Evolutionary conservation across 1,284 basidiomycete species (phyloP), one percentile per base, ranked within the genome.

Genomic region (Ustilago esculenta): DNA sequence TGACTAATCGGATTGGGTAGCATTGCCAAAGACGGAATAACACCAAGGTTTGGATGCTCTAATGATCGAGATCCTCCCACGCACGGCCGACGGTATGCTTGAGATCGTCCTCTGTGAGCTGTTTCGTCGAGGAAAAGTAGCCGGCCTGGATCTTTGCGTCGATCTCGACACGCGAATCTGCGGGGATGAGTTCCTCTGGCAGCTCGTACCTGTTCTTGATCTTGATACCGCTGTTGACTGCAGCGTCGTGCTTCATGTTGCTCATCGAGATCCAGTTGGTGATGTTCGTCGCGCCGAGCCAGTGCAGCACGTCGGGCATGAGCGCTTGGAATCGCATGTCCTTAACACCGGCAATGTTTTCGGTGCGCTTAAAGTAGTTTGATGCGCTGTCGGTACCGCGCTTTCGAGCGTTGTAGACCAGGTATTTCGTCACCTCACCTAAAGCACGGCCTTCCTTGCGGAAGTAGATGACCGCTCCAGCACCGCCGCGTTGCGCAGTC

Each of bases 381-480:
- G 92, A 89, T 0, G 95, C 94, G 1, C 88, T 88, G 84, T 98
- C 94, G 5, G 92, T 92, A 2, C 91, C 92, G 34, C 94, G 89
- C 84, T 98, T 98, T 64, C 95, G 90, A 11, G 94, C 87, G 84
- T 97, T 97, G 84, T 97, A 97, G 92, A 92, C 80, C 11, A 73
- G 57, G 40, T 77, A 77, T 52, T 73, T 79, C 42, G 57, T 72
- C n/a, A 76, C 92, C 83, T 97, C 94, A 8, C 94, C 93, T 1
- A 97, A 86, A 0, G 93, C 93, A 48, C 93, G 87, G 7, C 92
- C 92, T 82, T 94, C 93, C 82, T 96, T 95, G 66, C 92, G 87
- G 87, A 96, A 95, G 83, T 98, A 98, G 21, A 95, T 89, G 21
- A 96, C 90, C 32, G 94, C 87, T 23, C 94, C 94, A 17, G 94